Evolutionary conservation across 2,329 filamentous ascomycete genomes (phyloP), one percentile per base, ranked within the genome.

Genomic region (Colletotrichum plurivorum): DNA sequence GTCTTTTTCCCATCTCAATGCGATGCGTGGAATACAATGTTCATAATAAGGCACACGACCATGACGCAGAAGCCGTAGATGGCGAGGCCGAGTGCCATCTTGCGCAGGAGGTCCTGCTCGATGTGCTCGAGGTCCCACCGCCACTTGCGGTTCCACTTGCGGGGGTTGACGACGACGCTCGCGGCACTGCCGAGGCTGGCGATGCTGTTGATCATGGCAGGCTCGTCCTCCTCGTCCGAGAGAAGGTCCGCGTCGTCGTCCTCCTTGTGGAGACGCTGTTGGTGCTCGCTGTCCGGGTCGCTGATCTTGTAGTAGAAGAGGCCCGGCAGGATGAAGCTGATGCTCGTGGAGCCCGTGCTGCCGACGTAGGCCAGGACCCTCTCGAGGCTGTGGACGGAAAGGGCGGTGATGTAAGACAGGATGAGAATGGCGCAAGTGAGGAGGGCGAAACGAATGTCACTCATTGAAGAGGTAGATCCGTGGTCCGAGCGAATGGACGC

Each of bases 251-350:
- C 90, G 72, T 95, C 93, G 74, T 98, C 96, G 73, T 98, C 94
- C 76, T 96, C 94, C 79, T 98, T 98, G 71, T 94, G 84, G 10
- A 98, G 84, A 15, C 92, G 89, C 78, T 97, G 95, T 75, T 98
- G 94, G 71, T 95, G 90, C 31, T 91, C 88, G 52, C 93, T 95
- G 63, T 97, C 92, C 0, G 96, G 96, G 25, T 94, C 90, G 13
- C 94, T 97, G 69, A 99, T 98, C 81, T 98, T 98, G 83, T 98
- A 99, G 81, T 98, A 99, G 80, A 99, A 99, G 4, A 99, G 82
- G 0, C 96, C 96, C 0, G 96, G 96, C 0, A 99, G 87, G 73
- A 99, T 98, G 78, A 99, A 99, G 71, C 94, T 97, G 75, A 99
- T 99, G 70, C 94, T 94, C 0, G 96, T 99, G 59, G 92, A 95